Percentiles rank a stretch among this genome's conserved stretches.
Conservation (phyloP, 495 filamentous ascomycete genomes). For the Aspergillus biplanus region DNA sequence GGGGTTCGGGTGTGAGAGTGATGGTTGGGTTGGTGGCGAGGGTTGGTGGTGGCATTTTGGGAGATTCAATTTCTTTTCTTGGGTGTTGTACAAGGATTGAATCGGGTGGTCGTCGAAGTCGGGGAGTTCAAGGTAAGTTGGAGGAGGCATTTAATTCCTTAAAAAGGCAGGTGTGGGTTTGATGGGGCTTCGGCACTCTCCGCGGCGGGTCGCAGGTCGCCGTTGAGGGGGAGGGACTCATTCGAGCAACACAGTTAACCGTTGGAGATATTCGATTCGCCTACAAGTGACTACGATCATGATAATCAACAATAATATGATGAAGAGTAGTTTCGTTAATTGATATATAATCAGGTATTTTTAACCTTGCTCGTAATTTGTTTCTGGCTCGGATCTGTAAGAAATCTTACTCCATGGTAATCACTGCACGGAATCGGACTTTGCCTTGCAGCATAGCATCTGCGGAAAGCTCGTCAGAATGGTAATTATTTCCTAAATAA, state of each 20-base stretch:
- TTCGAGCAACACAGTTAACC: background rate
- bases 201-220: slow-evolving; percentile 8
- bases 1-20: slow-evolving; percentile 55
- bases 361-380: background rate
- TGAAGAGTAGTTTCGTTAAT: too few species aligned
- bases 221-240: background rate
- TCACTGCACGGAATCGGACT: slow-evolving; percentile 54
- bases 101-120: background rate
- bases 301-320: too few species aligned
- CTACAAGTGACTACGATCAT: too few species aligned
- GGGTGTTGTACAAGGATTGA: slow-evolving; percentile 1
- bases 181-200: slow-evolving; percentile 22
- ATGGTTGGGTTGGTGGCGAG: slow-evolving; percentile 37
- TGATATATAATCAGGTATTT: too few species aligned
- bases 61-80: background rate
- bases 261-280: too few species aligned
- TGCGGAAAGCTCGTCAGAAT: slow-evolving; percentile 8
- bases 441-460: slow-evolving; percentile 48
- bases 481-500: background rate
- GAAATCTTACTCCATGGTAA: slow-evolving; percentile 50
- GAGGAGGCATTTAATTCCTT: background rate
- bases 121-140: too few species aligned
- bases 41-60: slow-evolving; percentile 32
- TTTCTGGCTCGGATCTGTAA: background rate
- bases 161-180: background rate